A percentile compares a stretch with the other conserved stretches of the same genome.
phyloP scores from a whole-genome alignment of 2,329 filamentous ascomycete genomes.

The Cylindrodendrum hubeiense region DNA sequence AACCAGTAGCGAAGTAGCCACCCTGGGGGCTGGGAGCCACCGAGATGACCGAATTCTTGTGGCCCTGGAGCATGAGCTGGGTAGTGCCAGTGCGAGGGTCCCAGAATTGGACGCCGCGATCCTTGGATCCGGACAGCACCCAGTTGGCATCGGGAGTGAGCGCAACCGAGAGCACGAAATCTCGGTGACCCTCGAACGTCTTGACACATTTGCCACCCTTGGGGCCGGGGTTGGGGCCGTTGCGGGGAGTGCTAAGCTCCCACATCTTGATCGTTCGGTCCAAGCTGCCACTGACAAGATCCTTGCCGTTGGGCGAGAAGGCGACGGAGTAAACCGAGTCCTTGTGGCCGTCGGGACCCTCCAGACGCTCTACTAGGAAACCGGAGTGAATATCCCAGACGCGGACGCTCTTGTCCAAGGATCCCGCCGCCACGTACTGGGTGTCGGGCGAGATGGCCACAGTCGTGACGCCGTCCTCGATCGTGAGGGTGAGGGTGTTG shows the following conservation, averaged over 20 bases:
- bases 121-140: constrained; percentile 98
- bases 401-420: constrained; percentile 95
- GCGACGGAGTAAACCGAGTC: constrained; percentile 97
- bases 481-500: constrained; percentile 86
- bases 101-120: constrained; percentile 98
- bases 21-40: constrained; percentile 93
- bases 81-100: constrained; percentile 93
- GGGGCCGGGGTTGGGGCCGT: constrained; percentile 73
- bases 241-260: constrained; percentile 84
- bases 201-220: constrained; percentile 95
- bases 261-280: constrained; percentile 99
- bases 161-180: constrained; percentile 96
- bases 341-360: constrained; percentile 94
- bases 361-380: constrained; percentile 89
- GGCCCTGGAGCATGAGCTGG: constrained; percentile 98
- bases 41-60: constrained; percentile 99
- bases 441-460: constrained; percentile 97
- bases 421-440: constrained; percentile 93
- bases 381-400: constrained; percentile 95
- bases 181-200: constrained; percentile 97
- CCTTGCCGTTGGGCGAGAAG: constrained; percentile 92
- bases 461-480: constrained; percentile 97
- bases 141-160: constrained; percentile 93
- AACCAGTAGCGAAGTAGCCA: constrained; percentile 93
- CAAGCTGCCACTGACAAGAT: constrained; percentile 92